phyloP scores from a whole-genome alignment of 2,329 filamentous ascomycete genomes.

The Xylaria multiplex region DNA sequence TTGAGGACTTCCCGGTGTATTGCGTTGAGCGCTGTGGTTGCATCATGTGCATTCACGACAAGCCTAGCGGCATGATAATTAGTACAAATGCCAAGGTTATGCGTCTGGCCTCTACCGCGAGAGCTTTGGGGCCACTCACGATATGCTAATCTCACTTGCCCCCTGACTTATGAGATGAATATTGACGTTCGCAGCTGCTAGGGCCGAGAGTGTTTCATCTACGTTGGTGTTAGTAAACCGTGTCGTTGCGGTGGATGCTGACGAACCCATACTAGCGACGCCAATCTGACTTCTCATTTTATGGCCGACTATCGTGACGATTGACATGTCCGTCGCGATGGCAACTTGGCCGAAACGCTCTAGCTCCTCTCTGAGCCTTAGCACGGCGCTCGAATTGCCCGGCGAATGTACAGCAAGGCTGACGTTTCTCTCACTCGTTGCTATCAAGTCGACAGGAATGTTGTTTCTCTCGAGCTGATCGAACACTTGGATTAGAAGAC shows the following conservation, averaged over 20 bases:
- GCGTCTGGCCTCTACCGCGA: too few relatives aligned
- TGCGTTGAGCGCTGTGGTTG: slow-evolving; percentile 45
- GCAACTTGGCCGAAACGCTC: slow-evolving; percentile 45
- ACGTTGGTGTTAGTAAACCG: slow-evolving; percentile 18
- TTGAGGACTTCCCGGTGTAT: slow-evolving; percentile 48
- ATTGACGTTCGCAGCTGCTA: slow-evolving; percentile 45
- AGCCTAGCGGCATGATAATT: slow-evolving; percentile 32
- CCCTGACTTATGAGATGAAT: slow-evolving; percentile 48
- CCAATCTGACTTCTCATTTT: slow-evolving; percentile 48
- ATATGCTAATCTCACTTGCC: slow-evolving; percentile 48
- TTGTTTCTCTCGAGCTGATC: slow-evolving; percentile 46
- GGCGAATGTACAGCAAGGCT: slow-evolving; percentile 46
- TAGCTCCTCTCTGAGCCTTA: slow-evolving; percentile 44
- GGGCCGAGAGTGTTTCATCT: slow-evolving; percentile 46
- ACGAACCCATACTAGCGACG: slow-evolving; percentile 44
- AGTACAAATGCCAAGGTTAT: slow-evolving; percentile 3
- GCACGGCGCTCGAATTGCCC: slow-evolving; percentile 37
- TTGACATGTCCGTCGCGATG: slow-evolving; percentile 44
- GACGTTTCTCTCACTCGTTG: slow-evolving; percentile 48
- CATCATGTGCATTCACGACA: slow-evolving; percentile 45
- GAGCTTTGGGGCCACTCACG: slow-evolving; percentile 32
- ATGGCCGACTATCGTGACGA: slow-evolving; percentile 47
- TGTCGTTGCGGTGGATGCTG: neutral
- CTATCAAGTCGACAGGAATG: slow-evolving; percentile 44
- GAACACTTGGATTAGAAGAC: slow-evolving; percentile 46